Evolutionary conservation across 352 stramenopile species (phyloP).

Genomic region (Phytopythium delawarense): DNA sequence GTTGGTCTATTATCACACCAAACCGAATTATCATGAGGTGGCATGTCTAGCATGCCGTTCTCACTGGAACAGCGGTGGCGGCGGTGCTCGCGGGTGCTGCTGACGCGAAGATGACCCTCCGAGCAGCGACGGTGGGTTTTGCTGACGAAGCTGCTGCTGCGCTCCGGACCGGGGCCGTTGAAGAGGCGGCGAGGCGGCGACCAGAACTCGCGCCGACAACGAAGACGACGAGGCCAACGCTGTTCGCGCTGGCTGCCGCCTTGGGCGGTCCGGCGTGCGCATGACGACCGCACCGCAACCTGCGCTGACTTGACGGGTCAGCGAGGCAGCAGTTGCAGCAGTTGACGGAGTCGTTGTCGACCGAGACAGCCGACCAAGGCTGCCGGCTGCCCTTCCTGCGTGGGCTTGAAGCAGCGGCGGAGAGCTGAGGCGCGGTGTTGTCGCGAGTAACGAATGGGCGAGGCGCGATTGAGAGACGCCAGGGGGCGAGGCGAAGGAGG

Average conservation of each 20-base stretch:
- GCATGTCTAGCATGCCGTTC: too few species aligned
- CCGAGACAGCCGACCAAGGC: neutral
- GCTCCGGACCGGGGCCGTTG: constrained; percentile 32
- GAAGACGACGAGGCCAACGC: neutral
- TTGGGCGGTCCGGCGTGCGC: constrained; percentile 74
- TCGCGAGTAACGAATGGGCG: neutral
- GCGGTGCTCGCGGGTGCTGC: constrained; percentile 15
- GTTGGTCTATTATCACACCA: neutral
- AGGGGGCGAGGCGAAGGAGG: neutral
- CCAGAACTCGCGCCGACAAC: constrained; percentile 36
- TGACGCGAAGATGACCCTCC: constrained; percentile 21
- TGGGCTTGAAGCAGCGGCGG: neutral
- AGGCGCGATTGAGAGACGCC: neutral
- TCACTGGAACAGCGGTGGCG: constrained; percentile 24
- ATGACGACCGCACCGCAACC: constrained; percentile 42
- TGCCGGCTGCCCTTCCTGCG: neutral
- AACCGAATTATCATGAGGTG: neutral
- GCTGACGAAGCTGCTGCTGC: constrained; percentile 11
- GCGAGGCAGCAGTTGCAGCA: neutral
- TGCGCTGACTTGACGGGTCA: constrained; percentile 1
- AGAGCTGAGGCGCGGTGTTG: neutral
- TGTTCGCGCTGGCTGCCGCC: constrained; percentile 33
- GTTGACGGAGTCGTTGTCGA: neutral
- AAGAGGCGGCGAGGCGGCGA: constrained; percentile 76
- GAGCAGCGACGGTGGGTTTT: constrained; percentile 15